These are phyloP conservation scores for Melaleuca alternifolia DNA, from an alignment of 345 rosid genomes.

Conservation along the genomic window DNA sequence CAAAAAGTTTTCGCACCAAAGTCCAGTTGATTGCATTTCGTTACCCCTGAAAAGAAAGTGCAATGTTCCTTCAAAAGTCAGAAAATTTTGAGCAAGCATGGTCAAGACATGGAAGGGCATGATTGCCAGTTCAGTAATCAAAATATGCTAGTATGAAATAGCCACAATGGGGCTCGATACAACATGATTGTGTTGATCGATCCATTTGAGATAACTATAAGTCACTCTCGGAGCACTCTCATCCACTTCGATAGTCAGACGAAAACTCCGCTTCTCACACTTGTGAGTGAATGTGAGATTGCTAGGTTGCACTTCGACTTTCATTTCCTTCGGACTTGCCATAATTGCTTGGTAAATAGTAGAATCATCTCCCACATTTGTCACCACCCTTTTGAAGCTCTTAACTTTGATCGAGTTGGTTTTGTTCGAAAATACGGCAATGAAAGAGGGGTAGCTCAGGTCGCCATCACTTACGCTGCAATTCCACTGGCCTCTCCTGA, in stretches of 20 bases:
- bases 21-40: not conserved
- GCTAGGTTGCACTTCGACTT: conserved; percentile 2
- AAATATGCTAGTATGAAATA: not conserved
- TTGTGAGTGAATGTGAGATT: conserved; percentile 3
- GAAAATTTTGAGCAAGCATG: too few relatives aligned
- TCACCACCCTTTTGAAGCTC: conserved; percentile 10
- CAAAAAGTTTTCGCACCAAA: not conserved
- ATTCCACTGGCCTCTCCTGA: conserved; percentile 16
- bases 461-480: conserved; percentile 12
- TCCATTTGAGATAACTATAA: conserved; percentile 24
- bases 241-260: conserved; percentile 1
- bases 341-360: conserved; percentile 7
- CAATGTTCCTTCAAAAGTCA: not conserved
- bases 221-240: not conserved
- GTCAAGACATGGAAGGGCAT: too few relatives aligned
- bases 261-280: not conserved
- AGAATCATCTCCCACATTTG: conserved; percentile 12
- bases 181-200: conserved; percentile 20
- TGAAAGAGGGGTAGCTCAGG: conserved; percentile 1
- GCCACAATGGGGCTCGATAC: conserved; percentile 34
- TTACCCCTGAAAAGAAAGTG: not conserved
- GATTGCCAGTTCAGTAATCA: too few relatives aligned
- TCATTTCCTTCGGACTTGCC: conserved; percentile 3
- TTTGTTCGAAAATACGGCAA: conserved; percentile 7
- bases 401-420: conserved; percentile 7